Conservation (phyloP, 768 basidiomycete species). For the Tylopilus sp. region DNA sequence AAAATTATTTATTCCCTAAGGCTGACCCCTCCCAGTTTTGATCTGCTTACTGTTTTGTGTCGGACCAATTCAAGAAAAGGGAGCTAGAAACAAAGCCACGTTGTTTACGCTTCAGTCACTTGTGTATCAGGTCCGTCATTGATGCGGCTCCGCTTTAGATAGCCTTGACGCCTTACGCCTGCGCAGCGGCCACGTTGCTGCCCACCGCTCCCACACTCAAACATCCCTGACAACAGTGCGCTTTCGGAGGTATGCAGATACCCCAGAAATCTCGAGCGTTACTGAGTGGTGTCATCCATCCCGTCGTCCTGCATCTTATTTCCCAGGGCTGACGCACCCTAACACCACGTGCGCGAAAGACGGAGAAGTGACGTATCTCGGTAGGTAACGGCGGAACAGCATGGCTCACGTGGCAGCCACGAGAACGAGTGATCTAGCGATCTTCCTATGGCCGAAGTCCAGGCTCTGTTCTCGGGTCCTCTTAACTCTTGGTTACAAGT, state of each 20-base stretch:
- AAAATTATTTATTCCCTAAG: too few relatives aligned
- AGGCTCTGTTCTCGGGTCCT: background rate
- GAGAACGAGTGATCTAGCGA: conserved; percentile 2
- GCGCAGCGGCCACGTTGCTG: too few relatives aligned
- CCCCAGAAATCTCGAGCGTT: background rate
- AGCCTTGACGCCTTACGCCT: too few relatives aligned
- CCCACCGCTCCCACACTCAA: background rate
- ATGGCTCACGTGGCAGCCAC: conserved; percentile 21
- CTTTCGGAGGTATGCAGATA: background rate
- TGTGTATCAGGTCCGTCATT: background rate
- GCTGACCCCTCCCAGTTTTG: background rate
- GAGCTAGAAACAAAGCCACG: too few relatives aligned
- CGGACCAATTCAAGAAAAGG: background rate
- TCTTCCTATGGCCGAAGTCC: background rate
- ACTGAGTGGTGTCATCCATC: background rate
- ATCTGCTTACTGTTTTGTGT: background rate
- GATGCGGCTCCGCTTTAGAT: background rate
- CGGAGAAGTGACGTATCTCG: background rate
- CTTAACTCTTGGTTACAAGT: background rate
- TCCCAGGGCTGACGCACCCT: background rate
- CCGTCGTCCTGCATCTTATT: background rate
- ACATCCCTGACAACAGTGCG: conserved; percentile 8
- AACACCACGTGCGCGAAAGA: background rate
- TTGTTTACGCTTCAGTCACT: background rate
- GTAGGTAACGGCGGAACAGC: conserved; percentile 14